A percentile compares a stretch with the other conserved stretches of the same genome.
phyloP scores from a whole-genome alignment of 805 yeast species.

The Candida silvatica region DNA sequence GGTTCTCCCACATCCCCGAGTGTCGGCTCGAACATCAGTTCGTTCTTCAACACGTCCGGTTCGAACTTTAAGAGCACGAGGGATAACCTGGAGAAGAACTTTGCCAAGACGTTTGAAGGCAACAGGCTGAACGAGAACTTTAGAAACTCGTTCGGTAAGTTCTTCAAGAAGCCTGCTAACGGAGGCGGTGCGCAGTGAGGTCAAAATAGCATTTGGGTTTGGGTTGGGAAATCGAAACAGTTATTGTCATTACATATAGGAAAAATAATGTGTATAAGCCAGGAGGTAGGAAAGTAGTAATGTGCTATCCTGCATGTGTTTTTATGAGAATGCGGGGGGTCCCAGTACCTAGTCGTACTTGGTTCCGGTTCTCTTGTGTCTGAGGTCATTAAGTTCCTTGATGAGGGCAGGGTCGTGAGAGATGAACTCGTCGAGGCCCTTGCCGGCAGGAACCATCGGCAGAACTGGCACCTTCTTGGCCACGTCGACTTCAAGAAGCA shows the following conservation, averaged over 20 bases:
- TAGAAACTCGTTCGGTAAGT: slow-evolving; percentile 47
- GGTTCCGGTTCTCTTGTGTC: slow-evolving; percentile 69
- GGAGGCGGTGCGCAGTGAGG: too few species aligned
- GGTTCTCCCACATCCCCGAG: slow-evolving; percentile 8
- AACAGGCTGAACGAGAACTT: slow-evolving; percentile 59
- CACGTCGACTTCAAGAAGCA: slow-evolving; percentile 80
- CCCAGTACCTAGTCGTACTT: slow-evolving; percentile 33
- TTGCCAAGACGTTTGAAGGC: slow-evolving; percentile 38
- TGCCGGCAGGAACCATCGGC: slow-evolving; percentile 98
- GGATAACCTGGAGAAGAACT: slow-evolving; percentile 34
- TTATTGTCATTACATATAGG: too few species aligned
- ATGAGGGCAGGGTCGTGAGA: slow-evolving; percentile 79
- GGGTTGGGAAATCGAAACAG: too few species aligned
- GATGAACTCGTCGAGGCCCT: slow-evolving; percentile 88
- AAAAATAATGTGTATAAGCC: too few species aligned
- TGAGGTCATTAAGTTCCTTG: slow-evolving; percentile 55
- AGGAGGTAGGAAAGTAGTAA: too few species aligned
- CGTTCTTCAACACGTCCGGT: slow-evolving; percentile 4
- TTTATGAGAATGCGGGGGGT: background rate
- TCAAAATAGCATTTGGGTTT: too few species aligned
- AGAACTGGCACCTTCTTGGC: slow-evolving; percentile 93
- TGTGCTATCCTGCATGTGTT: background rate
- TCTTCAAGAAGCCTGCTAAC: slow-evolving; percentile 29
- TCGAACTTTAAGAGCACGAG: slow-evolving; percentile 24
- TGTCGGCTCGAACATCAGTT: slow-evolving; percentile 5